Evolutionary conservation across 495 filamentous ascomycete genomes (phyloP).

Genomic region (Aspergillus leporis): DNA sequence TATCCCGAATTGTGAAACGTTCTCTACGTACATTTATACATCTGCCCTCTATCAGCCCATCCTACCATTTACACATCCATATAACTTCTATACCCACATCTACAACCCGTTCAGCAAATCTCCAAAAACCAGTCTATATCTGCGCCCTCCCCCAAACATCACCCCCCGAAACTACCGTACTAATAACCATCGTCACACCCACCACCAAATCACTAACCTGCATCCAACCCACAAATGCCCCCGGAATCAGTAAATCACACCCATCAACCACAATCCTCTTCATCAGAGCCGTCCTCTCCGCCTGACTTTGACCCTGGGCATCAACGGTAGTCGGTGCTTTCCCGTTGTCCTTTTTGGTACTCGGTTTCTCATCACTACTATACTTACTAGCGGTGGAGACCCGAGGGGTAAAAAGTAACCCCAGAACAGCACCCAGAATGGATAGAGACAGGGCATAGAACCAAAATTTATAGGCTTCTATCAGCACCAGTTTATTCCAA

Average conservation of each 20-base stretch:
- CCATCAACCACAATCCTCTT: conserved; percentile 50
- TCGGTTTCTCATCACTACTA: not conserved
- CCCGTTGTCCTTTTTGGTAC: not conserved
- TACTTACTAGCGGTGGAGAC: not conserved
- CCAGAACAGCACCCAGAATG: conserved; percentile 26
- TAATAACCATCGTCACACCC: conserved; percentile 54
- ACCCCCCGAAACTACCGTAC: conserved; percentile 55
- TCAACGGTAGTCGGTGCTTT: not conserved
- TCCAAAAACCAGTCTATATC: conserved; percentile 6
- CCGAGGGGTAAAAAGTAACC: conserved; percentile 19
- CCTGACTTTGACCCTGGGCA: too few relatives aligned
- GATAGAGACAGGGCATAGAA: conserved; percentile 54
- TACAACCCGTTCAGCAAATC: conserved; percentile 14
- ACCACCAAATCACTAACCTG: conserved; percentile 43
- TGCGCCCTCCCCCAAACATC: conserved; percentile 54
- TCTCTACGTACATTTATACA: not conserved
- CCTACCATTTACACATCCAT: not conserved
- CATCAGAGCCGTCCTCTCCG: conserved; percentile 19
- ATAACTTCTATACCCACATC: not conserved
- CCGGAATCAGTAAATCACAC: conserved; percentile 59
- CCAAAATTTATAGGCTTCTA: conserved; percentile 68
- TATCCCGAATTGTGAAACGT: too few relatives aligned
- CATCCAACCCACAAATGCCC: conserved; percentile 56
- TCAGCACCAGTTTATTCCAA: conserved; percentile 31
- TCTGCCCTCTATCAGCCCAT: too few relatives aligned